These are phyloP conservation scores for Psilocybe cubensis DNA, from an alignment of 768 basidiomycete species.

Conservation along the genomic window DNA sequence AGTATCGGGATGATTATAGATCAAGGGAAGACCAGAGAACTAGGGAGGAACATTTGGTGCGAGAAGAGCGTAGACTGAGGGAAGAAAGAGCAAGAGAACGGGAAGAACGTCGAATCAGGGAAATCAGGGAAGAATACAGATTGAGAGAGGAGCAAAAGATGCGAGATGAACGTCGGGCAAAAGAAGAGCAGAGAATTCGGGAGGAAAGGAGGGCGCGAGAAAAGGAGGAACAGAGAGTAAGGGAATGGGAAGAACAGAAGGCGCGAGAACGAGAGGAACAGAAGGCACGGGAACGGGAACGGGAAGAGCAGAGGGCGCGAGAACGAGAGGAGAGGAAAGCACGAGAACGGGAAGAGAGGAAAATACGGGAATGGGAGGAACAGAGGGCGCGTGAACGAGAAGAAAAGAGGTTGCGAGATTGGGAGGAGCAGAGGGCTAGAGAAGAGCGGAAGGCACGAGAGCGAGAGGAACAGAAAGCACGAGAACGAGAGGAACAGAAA, in stretches of 20 bases:
- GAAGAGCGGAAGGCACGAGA: slow-evolving; percentile 6
- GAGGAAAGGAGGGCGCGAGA: slow-evolving; percentile 1
- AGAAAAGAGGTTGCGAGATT: background rate
- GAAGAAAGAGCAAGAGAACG: slow-evolving; percentile 7
- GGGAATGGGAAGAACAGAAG: slow-evolving; percentile 9
- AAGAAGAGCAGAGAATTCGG: background rate
- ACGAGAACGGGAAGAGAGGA: slow-evolving; percentile 4
- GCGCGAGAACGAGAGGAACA: slow-evolving; percentile 3
- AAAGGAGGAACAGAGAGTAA: background rate
- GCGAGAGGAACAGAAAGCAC: slow-evolving; percentile 1
- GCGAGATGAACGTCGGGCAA: background rate
- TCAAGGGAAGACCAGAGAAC: slow-evolving; percentile 5
- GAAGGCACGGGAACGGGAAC: slow-evolving; percentile 1
- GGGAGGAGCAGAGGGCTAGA: slow-evolving; percentile 2
- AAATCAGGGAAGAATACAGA: background rate
- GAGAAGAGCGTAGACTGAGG: slow-evolving; percentile 11
- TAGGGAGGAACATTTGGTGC: background rate
- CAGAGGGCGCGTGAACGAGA: background rate
- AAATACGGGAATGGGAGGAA: background rate
- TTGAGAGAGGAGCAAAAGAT: background rate
- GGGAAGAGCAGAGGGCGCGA: slow-evolving; percentile 1
- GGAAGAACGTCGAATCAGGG: background rate
- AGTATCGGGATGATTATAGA: background rate
- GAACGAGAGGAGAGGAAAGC: slow-evolving; percentile 1
- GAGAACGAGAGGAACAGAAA: background rate